phyloP scores from a whole-genome alignment of 75 land plant genomes.

The Cunninghamia lanceolata region DNA sequence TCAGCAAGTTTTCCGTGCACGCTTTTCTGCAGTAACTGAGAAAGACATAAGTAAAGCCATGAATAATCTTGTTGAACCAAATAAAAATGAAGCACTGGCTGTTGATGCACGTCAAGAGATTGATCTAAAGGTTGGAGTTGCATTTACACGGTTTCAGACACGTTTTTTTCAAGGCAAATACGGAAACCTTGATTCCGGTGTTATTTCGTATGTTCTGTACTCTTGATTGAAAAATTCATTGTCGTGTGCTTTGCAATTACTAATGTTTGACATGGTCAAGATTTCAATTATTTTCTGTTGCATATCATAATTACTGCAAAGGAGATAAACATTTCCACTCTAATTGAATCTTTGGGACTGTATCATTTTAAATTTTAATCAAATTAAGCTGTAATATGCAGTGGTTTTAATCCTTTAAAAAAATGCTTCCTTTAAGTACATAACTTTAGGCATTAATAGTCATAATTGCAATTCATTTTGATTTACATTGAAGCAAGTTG shows the following conservation, averaged over 20 bases:
- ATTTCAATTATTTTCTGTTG: neutral
- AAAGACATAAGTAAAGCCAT: conserved; percentile 82
- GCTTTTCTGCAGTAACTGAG: conserved; percentile 94
- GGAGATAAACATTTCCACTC: neutral
- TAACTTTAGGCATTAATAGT: neutral
- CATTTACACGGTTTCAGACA: conserved; percentile 96
- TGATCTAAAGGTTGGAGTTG: conserved; percentile 98
- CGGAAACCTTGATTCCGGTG: conserved; percentile 96
- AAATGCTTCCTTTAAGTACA: neutral
- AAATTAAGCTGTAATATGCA: neutral
- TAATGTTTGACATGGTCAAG: neutral
- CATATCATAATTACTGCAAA: neutral
- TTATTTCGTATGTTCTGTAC: conserved; percentile 77
- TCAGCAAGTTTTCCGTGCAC: conserved; percentile 78
- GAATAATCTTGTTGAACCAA: conserved; percentile 79
- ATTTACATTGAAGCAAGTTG: neutral
- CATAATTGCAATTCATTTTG: neutral
- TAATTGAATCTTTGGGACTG: neutral
- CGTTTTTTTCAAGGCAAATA: conserved; percentile 97
- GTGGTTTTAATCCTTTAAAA: neutral
- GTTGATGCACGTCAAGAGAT: conserved; percentile 99
- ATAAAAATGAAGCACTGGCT: conserved; percentile 84
- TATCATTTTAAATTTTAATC: neutral
- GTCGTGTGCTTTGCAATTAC: neutral
- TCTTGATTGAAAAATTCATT: neutral